Base-by-base conservation (phyloP, 768 basidiomycete species). In the Agaricus blazei region DNA sequence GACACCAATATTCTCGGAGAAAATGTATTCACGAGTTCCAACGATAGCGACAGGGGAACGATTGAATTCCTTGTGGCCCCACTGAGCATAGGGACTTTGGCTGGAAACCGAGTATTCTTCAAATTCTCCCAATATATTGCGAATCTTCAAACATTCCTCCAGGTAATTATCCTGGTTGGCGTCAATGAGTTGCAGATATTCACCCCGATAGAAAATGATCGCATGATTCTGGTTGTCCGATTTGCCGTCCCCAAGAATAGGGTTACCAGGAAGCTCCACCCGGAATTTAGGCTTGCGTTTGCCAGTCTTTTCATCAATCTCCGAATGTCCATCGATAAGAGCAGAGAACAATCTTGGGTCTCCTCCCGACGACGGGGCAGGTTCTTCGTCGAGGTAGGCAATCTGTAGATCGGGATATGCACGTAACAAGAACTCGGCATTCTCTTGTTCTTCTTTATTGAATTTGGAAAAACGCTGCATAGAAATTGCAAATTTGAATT, bases 191-290 rank as follows among this genome's bases (percentile, higher is more conserved):
- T 99, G 97, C 48, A 99, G 79, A 69, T 97, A 98, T 73, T 99
- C 97, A 60, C 97, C 97, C 45, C 97, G 93, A 71, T 98, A 97
- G 79, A 99, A 99, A 65, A 98, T 79, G 64, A 99, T 98, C 28
- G 97, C 96, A 67, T 99, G 97, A 71, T 99, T 99, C 78, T 99
- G 97, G 70, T 99, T 99, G 72, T 98, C 97, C 12, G 93, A 96
- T 75, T 99, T 99, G 52, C 97, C 97, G 65, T 99, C 97, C 59
- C 97, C 97, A 47, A 98, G 85, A 66, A 99, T 99, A 8, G 97
- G 97, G 68, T 99, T 99, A 45, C 97, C 97, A 31, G 97, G 97
- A 3, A 99, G 77, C 70, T 99, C 96, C 62, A 99, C 80, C 60
- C 95, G 85, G 81, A 98, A 99, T 77, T 99, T 98, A 63, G 97